Evolutionary conservation across 805 yeast species (phyloP).

Genomic region (Ogataea polymorpha): DNA sequence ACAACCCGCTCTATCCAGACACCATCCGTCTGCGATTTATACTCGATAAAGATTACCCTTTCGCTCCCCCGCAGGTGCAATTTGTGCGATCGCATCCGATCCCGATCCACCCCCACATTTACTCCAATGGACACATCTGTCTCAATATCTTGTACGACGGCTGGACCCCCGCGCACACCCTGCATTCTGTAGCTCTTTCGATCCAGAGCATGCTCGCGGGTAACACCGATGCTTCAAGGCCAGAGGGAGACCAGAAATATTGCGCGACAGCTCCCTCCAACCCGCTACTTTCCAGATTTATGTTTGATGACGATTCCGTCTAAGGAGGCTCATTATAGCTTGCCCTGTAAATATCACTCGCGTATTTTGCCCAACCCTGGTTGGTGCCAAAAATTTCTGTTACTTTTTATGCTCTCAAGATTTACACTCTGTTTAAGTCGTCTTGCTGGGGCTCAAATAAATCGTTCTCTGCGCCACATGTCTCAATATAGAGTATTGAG

Average conservation of each 20-base stretch:
- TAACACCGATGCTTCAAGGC: constrained; percentile 46
- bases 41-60: constrained; percentile 50
- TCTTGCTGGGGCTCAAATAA: constrained; percentile 1
- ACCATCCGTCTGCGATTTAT: constrained; percentile 43
- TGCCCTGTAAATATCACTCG: constrained; percentile 2
- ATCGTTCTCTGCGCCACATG: constrained; percentile 3
- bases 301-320: constrained; percentile 58
- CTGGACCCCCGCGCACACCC: constrained; percentile 64
- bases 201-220: constrained; percentile 62
- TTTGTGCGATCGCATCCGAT: constrained; percentile 42
- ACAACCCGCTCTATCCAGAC: constrained; percentile 36
- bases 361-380: constrained; percentile 3
- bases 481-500: constrained; percentile 5
- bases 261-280: constrained; percentile 51
- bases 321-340: constrained; percentile 7
- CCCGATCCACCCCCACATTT: constrained; percentile 74
- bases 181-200: constrained; percentile 49
- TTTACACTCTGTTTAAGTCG: not conserved
- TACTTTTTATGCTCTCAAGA: constrained; percentile 8
- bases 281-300: constrained; percentile 49
- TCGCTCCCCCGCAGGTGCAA: constrained; percentile 54
- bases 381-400: not conserved
- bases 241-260: constrained; percentile 54
- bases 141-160: constrained; percentile 60
- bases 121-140: constrained; percentile 78